Evolutionary conservation across 805 yeast genomes (phyloP).

Genomic region (Hanseniaspora guilliermondii): DNA sequence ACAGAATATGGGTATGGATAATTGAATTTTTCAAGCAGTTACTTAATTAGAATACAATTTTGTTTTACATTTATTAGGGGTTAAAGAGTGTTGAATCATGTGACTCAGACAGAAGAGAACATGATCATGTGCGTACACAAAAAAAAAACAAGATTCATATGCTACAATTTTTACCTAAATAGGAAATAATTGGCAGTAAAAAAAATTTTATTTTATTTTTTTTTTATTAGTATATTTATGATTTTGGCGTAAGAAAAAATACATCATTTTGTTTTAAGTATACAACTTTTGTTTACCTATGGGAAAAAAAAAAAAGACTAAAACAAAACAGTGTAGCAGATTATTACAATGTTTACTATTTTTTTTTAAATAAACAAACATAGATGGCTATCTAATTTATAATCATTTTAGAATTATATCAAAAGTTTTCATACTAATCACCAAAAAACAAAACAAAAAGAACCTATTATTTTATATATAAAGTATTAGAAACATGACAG

Average conservation of each 20-base stretch:
- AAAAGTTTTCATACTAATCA: not conserved
- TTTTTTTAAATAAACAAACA: not conserved
- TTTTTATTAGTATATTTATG: too few relatives aligned
- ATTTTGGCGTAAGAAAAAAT: not conserved
- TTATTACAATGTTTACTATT: not conserved
- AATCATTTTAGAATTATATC: not conserved
- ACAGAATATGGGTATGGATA: conserved; percentile 6
- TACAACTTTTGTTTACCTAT: not conserved
- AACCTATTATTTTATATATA: conserved; percentile 5
- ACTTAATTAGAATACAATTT: not conserved
- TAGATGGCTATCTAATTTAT: not conserved
- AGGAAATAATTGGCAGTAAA: not conserved
- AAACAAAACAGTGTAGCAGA: not conserved
- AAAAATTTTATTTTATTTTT: too few relatives aligned
- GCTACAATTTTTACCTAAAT: conserved; percentile 1
- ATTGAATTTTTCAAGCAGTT: not conserved
- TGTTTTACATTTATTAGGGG: not conserved
- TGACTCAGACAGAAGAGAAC: too few relatives aligned
- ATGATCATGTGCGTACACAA: not conserved
- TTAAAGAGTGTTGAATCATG: too few relatives aligned
- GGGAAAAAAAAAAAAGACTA: not conserved
- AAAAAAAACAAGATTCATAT: not conserved
- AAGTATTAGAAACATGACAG: conserved; percentile 48
- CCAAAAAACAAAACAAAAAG: not conserved
- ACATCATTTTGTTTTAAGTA: not conserved